These are phyloP conservation scores for Papiliotrema laurentii DNA, from an alignment of 1,284 basidiomycete genomes.

Conservation along the genomic window DNA sequence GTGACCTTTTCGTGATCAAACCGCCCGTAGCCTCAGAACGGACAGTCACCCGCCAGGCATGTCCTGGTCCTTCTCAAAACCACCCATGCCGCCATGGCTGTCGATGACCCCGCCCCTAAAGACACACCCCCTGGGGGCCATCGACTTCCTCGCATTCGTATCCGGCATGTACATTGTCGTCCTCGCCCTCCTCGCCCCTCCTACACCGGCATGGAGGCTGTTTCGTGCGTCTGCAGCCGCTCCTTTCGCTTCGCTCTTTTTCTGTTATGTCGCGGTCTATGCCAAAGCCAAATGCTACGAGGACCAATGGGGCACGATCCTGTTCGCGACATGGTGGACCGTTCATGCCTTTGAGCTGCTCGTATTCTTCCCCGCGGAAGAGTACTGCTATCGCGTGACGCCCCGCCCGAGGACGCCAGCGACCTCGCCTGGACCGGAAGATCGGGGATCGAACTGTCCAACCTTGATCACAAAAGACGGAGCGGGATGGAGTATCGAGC, in stretches of 20 bases:
- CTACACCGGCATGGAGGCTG: constrained; percentile 23
- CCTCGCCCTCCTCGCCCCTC: constrained; percentile 16
- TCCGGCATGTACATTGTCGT: constrained; percentile 9
- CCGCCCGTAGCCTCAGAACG: not conserved
- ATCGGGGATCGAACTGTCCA: not conserved
- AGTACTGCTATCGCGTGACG: not conserved
- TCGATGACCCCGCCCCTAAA: not conserved
- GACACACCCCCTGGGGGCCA: not conserved
- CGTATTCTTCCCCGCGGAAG: constrained; percentile 34
- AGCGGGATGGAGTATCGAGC: constrained; percentile 20
- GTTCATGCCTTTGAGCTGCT: constrained; percentile 26
- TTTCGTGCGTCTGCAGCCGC: constrained; percentile 21
- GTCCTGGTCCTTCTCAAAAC: not conserved
- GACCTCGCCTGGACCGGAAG: not conserved
- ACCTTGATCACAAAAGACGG: not conserved
- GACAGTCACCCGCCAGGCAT: not conserved
- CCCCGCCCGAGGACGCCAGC: not conserved
- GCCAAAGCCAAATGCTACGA: constrained; percentile 11
- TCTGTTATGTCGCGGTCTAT: constrained; percentile 15
- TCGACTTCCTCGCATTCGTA: constrained; percentile 9
- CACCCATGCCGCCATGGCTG: not conserved
- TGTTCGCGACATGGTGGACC: constrained; percentile 5
- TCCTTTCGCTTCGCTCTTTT: constrained; percentile 15
- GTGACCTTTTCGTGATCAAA: too few species aligned
- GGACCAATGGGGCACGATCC: constrained; percentile 25